Evolutionary conservation across 352 stramenopile genomes (phyloP), one percentile per base, ranked within the genome.

Genomic region (Thalassiosira livingstoniorum): DNA sequence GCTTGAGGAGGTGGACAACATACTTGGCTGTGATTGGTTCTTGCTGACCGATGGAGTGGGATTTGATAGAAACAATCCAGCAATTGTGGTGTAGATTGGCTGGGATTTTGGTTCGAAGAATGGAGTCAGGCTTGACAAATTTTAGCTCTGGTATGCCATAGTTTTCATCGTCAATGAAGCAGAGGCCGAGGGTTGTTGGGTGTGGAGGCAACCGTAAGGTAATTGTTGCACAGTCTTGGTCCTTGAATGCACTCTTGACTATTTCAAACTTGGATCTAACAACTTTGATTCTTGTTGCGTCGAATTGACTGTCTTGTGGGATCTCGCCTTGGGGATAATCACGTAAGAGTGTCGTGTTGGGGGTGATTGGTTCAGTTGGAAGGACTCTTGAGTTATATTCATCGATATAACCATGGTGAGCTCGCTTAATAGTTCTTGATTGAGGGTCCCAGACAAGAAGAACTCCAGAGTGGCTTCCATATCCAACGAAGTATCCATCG

Each of bases 31-130:
- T 67, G 29, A 80, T 80, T 25, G 72, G 72, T 23, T 75, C 51
- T 11, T 45, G 42, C 13, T 74, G 35, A 18, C 68, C 25, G n/a
- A n/a, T n/a, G n/a, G n/a, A n/a, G n/a, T n/a, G n/a, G n/a, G n/a
- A n/a, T 5, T 74, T 35, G 27, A 80, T 72, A 53, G 45, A n/a
- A 39, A 80, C 29, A 18, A 80, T 4, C 34, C 47, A 80, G n/a
- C 34, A 74, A 23, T 67, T 73, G 23, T 64, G 39, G 3, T 80
- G 72, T 23, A 65, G 51, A 37, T 74, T 39, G 4, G 18, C 1
- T 67, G 72, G 62, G 32, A 80, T 73, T 34, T 74, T 10, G 23
- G 45, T 23, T 29, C 23, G 42, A 18, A 73, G 27, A n/a, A 32
- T 31, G 27, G 72, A 80, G 7, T 7, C 32, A 47, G 47, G 32